Conservation (phyloP, 1,284 basidiomycete genomes). For the Lentinus polychrous region DNA sequence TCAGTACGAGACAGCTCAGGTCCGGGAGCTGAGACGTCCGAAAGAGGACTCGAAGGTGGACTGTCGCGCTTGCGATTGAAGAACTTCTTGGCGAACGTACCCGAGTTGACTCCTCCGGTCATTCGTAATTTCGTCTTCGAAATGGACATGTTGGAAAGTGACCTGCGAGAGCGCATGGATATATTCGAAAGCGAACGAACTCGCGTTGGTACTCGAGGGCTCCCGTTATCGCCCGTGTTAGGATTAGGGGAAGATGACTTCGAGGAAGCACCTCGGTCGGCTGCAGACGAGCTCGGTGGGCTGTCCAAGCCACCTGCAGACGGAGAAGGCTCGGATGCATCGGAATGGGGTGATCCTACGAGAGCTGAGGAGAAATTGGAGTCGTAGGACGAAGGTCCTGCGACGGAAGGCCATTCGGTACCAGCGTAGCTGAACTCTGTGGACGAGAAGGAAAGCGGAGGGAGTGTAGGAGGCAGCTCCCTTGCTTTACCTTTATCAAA, state of each 20-base stretch:
- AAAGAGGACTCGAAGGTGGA: conserved; percentile 15
- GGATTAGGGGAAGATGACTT: background rate
- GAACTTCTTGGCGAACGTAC: conserved; percentile 49
- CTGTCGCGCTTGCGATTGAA: conserved; percentile 35
- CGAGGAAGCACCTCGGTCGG: conserved; percentile 6
- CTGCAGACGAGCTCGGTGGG: conserved; percentile 13
- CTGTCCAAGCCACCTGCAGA: conserved; percentile 8
- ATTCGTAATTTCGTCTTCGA: conserved; percentile 42
- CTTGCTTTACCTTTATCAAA: conserved; percentile 45
- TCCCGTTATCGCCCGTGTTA: conserved; percentile 1
- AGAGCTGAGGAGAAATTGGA: conserved; percentile 24
- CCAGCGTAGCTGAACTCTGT: conserved; percentile 40
- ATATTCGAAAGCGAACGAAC: conserved; percentile 53
- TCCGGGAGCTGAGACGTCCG: conserved; percentile 9
- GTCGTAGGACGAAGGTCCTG: conserved; percentile 52
- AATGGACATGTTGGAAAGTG: conserved; percentile 37
- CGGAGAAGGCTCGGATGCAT: conserved; percentile 9
- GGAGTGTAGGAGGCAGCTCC: conserved; percentile 53
- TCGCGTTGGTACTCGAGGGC: conserved; percentile 31
- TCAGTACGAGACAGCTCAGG: conserved; percentile 11
- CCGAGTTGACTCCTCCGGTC: conserved; percentile 33
- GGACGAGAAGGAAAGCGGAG: conserved; percentile 54
- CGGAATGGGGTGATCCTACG: conserved; percentile 9
- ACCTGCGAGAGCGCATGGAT: conserved; percentile 37
- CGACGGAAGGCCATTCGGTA: conserved; percentile 34